These are phyloP conservation scores for Penicillium sumatraense DNA, from an alignment of 2,329 filamentous ascomycete genomes.

Conservation along the genomic window DNA sequence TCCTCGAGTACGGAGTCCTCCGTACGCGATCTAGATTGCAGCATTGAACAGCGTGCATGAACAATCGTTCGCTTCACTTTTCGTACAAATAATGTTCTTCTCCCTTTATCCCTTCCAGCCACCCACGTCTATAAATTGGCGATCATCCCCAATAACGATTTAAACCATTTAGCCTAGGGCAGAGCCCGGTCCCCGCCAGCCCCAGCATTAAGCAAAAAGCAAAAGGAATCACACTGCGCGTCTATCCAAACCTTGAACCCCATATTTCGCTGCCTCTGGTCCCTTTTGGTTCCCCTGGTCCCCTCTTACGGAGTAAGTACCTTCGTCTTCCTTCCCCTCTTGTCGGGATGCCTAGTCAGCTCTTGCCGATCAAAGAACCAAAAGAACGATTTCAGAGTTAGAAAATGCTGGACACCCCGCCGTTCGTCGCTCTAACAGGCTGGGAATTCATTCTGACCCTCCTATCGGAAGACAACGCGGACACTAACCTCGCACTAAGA, in stretches of 20 bases:
- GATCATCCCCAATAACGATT: neutral
- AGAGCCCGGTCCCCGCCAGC: neutral
- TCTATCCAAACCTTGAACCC: conserved; percentile 2
- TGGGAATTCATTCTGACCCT: conserved; percentile 14
- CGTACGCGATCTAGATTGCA: neutral
- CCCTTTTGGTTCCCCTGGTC: neutral
- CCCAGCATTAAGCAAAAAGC: neutral
- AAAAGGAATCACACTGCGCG: neutral
- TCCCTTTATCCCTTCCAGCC: neutral
- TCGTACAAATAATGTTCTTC: neutral
- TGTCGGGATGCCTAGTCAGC: neutral
- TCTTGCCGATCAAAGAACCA: neutral
- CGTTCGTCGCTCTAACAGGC: neutral
- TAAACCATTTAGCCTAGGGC: conserved; percentile 2
- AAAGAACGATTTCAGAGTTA: neutral
- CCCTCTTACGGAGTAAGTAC: no score
- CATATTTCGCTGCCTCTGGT: neutral
- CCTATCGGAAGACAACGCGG: conserved; percentile 17
- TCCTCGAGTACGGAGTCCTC: no score
- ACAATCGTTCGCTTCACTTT: neutral
- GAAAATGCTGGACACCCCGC: neutral
- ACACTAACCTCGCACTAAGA: conserved; percentile 2
- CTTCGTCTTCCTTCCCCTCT: neutral
- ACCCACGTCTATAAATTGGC: neutral
- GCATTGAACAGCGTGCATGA: neutral